Evolutionary conservation across 176 grass and related monocot genomes (phyloP).

Genomic region (Carex littledalei): DNA sequence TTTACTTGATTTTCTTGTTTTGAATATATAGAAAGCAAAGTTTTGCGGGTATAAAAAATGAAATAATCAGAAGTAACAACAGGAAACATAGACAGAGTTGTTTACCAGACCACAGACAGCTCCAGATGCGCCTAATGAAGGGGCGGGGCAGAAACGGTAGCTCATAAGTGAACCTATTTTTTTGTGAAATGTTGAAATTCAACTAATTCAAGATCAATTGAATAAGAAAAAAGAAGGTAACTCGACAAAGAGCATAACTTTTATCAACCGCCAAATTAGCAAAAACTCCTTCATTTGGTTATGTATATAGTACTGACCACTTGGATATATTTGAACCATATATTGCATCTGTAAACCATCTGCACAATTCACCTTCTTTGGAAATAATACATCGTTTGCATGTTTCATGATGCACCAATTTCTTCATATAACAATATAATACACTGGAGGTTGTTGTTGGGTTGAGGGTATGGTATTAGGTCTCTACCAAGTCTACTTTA

Average conservation of each 20-base stretch:
- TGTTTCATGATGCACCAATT: neutral
- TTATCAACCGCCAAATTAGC: neutral
- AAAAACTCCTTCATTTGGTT: neutral
- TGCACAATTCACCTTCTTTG: neutral
- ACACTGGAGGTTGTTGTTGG: neutral
- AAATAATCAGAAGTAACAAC: constrained; percentile 1
- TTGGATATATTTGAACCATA: neutral
- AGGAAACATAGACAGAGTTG: neutral
- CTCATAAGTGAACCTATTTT: constrained; percentile 86
- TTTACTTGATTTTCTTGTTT: neutral
- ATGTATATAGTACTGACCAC: neutral
- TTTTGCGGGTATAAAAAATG: neutral
- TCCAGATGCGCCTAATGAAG: constrained; percentile 81
- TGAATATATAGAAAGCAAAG: neutral
- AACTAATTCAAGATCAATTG: constrained; percentile 13
- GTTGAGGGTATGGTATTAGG: neutral
- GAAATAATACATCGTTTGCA: neutral
- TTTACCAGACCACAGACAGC: constrained; percentile 90
- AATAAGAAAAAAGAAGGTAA: neutral
- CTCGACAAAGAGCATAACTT: neutral
- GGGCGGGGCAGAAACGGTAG: constrained; percentile 43
- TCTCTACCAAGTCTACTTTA: neutral
- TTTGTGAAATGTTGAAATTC: constrained; percentile 26
- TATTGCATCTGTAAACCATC: neutral
- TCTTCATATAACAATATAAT: neutral